A percentile compares a stretch with the other conserved stretches of the same genome.
Evolutionary conservation across 2,329 filamentous ascomycete genomes (phyloP).

Genomic region (Pestalotiopsis sp.): DNA sequence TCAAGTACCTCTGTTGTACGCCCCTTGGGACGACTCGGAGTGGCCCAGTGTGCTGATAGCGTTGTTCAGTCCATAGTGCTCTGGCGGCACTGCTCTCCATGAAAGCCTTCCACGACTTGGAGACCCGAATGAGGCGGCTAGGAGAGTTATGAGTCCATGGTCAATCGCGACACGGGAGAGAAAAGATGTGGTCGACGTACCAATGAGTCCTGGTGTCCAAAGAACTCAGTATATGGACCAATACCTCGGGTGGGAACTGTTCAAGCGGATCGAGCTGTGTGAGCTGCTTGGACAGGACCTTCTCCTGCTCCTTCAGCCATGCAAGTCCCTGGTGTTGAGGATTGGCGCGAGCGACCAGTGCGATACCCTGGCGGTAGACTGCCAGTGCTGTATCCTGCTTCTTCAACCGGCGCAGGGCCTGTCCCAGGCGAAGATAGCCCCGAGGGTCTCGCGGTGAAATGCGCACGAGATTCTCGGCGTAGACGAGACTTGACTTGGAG

Average conservation of each 20-base stretch:
- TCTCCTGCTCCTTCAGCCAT: slow-evolving; percentile 2
- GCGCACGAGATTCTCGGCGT: slow-evolving; percentile 7
- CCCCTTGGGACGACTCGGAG: background rate
- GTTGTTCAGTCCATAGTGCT: slow-evolving; percentile 1
- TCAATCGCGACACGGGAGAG: background rate
- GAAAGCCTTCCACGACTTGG: slow-evolving; percentile 10
- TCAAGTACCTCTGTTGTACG: background rate
- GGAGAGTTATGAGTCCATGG: background rate
- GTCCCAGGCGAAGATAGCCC: slow-evolving; percentile 8
- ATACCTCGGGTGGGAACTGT: background rate
- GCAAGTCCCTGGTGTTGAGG: slow-evolving; percentile 4
- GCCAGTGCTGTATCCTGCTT: slow-evolving; percentile 1
- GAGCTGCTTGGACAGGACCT: background rate
- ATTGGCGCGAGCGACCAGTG: background rate
- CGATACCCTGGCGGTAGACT: slow-evolving; percentile 10
- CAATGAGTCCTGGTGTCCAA: background rate
- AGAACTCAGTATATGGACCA: background rate
- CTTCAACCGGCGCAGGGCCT: background rate
- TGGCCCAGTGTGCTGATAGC: background rate
- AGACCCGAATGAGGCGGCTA: slow-evolving; percentile 8
- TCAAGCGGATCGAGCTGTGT: background rate
- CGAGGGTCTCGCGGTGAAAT: slow-evolving; percentile 7
- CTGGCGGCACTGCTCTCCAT: slow-evolving; percentile 4
- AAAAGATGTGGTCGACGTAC: background rate
- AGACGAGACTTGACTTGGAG: background rate